Evolutionary conservation across 2,329 filamentous ascomycete genomes (phyloP).

Genomic region (Nemania abortiva): DNA sequence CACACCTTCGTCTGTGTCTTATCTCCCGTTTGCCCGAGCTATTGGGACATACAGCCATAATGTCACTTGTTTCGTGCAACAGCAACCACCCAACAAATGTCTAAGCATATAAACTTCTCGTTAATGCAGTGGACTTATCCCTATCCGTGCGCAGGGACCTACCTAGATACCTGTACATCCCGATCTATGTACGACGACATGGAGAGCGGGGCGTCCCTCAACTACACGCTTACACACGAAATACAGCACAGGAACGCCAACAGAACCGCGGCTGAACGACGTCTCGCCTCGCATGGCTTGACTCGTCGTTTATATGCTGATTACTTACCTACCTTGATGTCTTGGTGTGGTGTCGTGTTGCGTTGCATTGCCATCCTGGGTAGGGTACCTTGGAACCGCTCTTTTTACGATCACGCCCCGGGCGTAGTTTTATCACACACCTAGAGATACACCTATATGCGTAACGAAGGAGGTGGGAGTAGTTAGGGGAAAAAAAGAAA

Average conservation of each 20-base stretch:
- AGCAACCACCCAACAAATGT: background rate
- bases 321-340: slow-evolving; percentile 15
- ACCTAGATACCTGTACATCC: slow-evolving; percentile 12
- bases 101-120: background rate
- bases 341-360: slow-evolving; percentile 8
- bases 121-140: slow-evolving; percentile 29
- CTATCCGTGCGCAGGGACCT: slow-evolving; percentile 18
- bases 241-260: slow-evolving; percentile 22
- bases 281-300: slow-evolving; percentile 17
- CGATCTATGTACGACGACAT: slow-evolving; percentile 17
- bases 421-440: slow-evolving; percentile 15
- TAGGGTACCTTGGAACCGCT: background rate
- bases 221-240: no score
- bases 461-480: background rate
- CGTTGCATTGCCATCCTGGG: slow-evolving; percentile 14
- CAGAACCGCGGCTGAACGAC: slow-evolving; percentile 27
- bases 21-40: slow-evolving; percentile 19
- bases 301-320: background rate
- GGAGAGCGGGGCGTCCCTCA: background rate
- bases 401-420: background rate
- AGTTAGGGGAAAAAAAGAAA: slow-evolving; percentile 7
- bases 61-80: background rate
- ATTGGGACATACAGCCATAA: slow-evolving; percentile 28
- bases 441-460: background rate
- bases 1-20: slow-evolving; percentile 2